Evolutionary conservation across 2,329 filamentous ascomycete species (phyloP).

Genomic region (Botryosphaeria agaves): DNA sequence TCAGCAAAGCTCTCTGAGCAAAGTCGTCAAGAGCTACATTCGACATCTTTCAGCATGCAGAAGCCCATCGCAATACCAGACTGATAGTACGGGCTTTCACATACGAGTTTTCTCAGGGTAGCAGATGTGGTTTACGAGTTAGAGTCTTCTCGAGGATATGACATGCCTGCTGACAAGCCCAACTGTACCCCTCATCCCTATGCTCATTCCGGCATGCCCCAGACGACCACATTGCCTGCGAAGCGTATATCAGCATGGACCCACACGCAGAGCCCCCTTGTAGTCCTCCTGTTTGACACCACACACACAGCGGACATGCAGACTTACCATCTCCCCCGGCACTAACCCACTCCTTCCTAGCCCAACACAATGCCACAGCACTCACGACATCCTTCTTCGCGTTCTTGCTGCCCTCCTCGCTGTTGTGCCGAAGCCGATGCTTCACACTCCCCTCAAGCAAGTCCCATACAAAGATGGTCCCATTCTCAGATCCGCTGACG

Average conservation of each 20-base stretch:
- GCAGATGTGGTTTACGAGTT: too few relatives aligned
- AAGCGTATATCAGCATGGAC: not conserved
- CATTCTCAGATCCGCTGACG: constrained; percentile 65
- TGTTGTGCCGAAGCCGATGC: constrained; percentile 38
- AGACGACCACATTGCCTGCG: constrained; percentile 3
- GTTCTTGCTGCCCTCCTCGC: constrained; percentile 13
- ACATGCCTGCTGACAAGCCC: too few relatives aligned
- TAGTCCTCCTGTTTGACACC: too few relatives aligned
- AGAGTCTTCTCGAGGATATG: too few relatives aligned
- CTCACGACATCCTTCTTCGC: constrained; percentile 28
- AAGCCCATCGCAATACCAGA: too few relatives aligned
- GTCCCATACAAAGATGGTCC: constrained; percentile 67
- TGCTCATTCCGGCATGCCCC: constrained; percentile 2
- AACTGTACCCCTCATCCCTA: not conserved
- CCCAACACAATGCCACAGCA: constrained; percentile 28
- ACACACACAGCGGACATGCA: too few relatives aligned
- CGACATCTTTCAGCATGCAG: too few relatives aligned
- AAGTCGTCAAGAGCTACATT: too few relatives aligned
- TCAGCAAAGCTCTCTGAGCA: too few relatives aligned
- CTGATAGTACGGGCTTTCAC: too few relatives aligned
- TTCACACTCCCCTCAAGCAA: constrained; percentile 53
- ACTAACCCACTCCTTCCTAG: constrained; percentile 29
- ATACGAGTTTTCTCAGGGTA: too few relatives aligned
- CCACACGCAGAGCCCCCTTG: not conserved
- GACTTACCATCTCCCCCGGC: constrained; percentile 33